Evolutionary conservation across 192 early-diverging fungal genomes (phyloP), one percentile per base, ranked within the genome.

Genomic region (Pecoramyces ruminantium): DNA sequence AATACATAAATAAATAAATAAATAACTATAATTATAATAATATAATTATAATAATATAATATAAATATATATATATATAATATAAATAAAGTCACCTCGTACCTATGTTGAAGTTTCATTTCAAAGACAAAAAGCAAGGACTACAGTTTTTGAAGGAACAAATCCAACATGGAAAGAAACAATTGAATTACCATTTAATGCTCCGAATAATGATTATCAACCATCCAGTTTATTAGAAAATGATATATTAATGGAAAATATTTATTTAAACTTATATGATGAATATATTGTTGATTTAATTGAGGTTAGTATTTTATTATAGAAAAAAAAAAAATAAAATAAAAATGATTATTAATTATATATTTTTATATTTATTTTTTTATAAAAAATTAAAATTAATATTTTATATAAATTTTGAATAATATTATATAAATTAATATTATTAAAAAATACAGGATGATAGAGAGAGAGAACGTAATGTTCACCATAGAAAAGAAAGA

Each of bases 151-250:
- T 18, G 88, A 89, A 27, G 89, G 89, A 16, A 80, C 84, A 13
- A 83, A 84, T 40, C 89, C 89, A n/a, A 85, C 85, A 28, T 90
- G 89, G 89, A 90, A 90, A 81, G 85, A 90, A 78, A 90, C 87
- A 21, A 77, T 90, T 13, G 79, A 17, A 28, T 29, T 90, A 3
- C 83, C 86, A 27, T 82, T 90, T 0, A 78, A 38, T 8, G 81
- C 86, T 0, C 81, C 84, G 9, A 79, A 83, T 34, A 83, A 82
- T 51, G 87, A 87, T 34, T 87, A 86, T 78, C 58, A 79, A n/a
- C 86, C 84, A 8, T 86, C 86, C 25, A 83, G 58, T n/a, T 30
- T 86, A 13, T 51, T 87, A 25, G 85, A 88, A 77, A 83, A 79
- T 25, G 89, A 90, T 38, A 77, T 88, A 18, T 83, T 79, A 11